These are phyloP conservation scores for Cladosporium phlei DNA, from an alignment of 2,329 filamentous ascomycete genomes.

Conservation along the genomic window DNA sequence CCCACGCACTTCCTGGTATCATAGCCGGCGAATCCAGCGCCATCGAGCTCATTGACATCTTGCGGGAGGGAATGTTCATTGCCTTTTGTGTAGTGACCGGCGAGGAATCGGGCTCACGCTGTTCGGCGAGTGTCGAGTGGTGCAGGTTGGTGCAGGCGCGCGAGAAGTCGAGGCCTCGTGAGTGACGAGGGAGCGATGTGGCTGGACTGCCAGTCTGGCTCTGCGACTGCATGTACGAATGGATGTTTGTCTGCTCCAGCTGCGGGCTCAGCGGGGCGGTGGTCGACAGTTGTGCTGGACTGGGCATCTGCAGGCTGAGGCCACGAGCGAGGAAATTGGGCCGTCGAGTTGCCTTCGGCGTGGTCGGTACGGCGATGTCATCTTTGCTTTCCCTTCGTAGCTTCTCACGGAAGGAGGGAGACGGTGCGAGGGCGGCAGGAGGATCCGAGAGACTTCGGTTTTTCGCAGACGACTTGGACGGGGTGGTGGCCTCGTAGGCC, in stretches of 20 bases:
- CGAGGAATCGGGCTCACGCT: slow-evolving; percentile 83
- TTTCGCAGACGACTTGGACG: slow-evolving; percentile 26
- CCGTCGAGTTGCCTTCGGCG: slow-evolving; percentile 61
- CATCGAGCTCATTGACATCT: slow-evolving; percentile 37
- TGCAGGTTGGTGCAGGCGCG: slow-evolving; percentile 90
- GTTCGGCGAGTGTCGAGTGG: slow-evolving; percentile 87
- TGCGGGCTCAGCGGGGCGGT: slow-evolving; percentile 20
- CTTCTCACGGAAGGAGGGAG: slow-evolving; percentile 42
- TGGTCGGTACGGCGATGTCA: slow-evolving; percentile 39
- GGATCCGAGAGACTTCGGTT: slow-evolving; percentile 43
- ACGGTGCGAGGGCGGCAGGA: slow-evolving; percentile 36
- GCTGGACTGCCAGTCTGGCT: slow-evolving; percentile 49
- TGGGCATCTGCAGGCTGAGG: slow-evolving; percentile 66
- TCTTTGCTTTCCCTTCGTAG: slow-evolving; percentile 35
- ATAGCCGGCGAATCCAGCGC: slow-evolving; percentile 61
- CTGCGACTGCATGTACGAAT: slow-evolving; percentile 41
- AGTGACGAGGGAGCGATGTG: slow-evolving; percentile 82
- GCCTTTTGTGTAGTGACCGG: slow-evolving; percentile 72
- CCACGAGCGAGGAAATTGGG: slow-evolving; percentile 59
- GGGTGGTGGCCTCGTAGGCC: not conserved
- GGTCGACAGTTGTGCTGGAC: slow-evolving; percentile 22
- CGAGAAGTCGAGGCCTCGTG: slow-evolving; percentile 87
- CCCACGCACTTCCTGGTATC: slow-evolving; percentile 32
- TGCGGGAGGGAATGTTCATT: slow-evolving; percentile 55
- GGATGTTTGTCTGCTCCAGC: slow-evolving; percentile 36